Base-by-base conservation (phyloP, 2,329 filamentous ascomycete genomes). In the Knufia fluminis region DNA sequence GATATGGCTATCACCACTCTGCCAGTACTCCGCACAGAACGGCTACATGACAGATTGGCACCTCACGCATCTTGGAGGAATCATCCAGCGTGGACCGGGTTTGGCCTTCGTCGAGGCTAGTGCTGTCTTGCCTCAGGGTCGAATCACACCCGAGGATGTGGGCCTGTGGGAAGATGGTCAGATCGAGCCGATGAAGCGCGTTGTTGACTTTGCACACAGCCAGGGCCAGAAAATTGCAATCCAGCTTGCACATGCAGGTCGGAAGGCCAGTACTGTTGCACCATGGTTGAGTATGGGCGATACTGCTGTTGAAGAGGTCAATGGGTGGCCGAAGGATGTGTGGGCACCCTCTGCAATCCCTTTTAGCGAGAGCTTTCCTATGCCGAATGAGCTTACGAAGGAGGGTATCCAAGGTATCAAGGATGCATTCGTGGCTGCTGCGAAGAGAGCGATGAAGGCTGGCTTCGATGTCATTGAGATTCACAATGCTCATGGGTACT, bases 121-220 rank as follows among this genome's bases (percentile, higher is more conserved):
- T 0, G 73, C 81, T 26, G 85, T 94, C 0, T 72, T 78, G 8
- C 68, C 86, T 4, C 80, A 90, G 57, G 89, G 89, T 23, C 79
- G 90, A 49, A 94, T 94, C 70, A 85, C 85, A 0, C 87, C 88
- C 1, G 75, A 90, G 64, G 86, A 91, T 63, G 69, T 72, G 10
- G 88, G 90, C 0, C 69, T 96, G 6, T 96, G 89, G 90, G 75
- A 84, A 54, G 90, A 95, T 64, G 80, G 76, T 28, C 90, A 96
- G 65, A 83, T 90, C 52, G 82, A 76, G 54, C 60, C 61, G 1
- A 33, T 62, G 24, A 50, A 54, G 35, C 54, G 58, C 3, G 56
- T 63, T n/a, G 60, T 62, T 32, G 61, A 64, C 36, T 63, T 62
- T 39, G 60, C 57, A 2, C 62, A 62, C 49, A 55, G 54, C 40